These are phyloP conservation scores for Verticillium zaregamsianum DNA, from an alignment of 2,329 filamentous ascomycete species.

Conservation along the genomic window DNA sequence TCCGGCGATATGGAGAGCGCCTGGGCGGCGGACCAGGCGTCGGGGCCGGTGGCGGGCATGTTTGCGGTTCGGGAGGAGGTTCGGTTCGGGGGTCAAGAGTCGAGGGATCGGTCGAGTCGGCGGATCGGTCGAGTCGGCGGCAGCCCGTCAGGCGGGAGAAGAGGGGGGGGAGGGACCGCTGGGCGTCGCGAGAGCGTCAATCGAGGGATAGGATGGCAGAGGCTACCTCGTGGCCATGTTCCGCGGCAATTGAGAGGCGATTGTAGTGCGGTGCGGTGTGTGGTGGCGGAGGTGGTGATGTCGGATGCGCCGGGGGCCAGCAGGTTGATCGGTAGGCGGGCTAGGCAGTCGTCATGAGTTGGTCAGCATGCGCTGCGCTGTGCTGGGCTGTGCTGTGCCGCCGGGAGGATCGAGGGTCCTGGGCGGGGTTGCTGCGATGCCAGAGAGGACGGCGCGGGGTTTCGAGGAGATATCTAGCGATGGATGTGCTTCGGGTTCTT, in stretches of 20 bases:
- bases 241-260: neutral
- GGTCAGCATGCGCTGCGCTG: neutral
- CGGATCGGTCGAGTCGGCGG: neutral
- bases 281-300: neutral
- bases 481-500: no score
- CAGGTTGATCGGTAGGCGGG: neutral
- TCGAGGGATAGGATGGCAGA: neutral
- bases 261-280: neutral
- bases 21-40: slow-evolving; percentile 46
- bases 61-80: neutral
- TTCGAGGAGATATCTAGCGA: no score
- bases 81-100: neutral
- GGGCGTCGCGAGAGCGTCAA: neutral
- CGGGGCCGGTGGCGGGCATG: slow-evolving; percentile 40
- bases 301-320: neutral
- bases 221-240: slow-evolving; percentile 1
- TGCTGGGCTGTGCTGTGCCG: neutral
- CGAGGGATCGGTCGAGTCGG: neutral
- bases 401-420: neutral
- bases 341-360: neutral
- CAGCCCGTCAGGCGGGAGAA: neutral
- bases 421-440: neutral
- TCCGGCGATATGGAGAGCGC: slow-evolving; percentile 40
- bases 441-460: no score
- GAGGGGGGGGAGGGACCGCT: neutral